A percentile compares a stretch with the other conserved stretches of the same genome.
phyloP scores from a whole-genome alignment of 768 basidiomycete species.

The Phanerochaete sordida region DNA sequence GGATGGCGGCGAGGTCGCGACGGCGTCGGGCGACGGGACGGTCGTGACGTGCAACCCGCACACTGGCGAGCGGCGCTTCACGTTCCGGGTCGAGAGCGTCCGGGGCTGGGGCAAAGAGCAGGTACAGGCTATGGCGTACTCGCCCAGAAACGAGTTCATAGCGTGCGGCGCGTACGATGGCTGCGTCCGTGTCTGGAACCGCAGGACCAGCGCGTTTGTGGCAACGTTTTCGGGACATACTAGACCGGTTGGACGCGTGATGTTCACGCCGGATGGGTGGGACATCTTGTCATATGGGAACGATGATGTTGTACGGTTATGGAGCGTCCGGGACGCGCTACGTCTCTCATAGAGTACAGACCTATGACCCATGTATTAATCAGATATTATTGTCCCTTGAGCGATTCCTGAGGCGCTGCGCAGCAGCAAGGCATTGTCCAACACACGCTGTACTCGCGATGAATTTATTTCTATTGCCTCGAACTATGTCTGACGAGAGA shows the following conservation, averaged over 20 bases:
- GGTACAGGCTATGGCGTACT: conserved; percentile 11
- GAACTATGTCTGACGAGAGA: too few relatives aligned
- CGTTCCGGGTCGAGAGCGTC: background rate
- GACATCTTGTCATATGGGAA: conserved; percentile 40
- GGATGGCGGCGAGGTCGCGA: conserved; percentile 39
- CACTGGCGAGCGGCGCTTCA: conserved; percentile 11
- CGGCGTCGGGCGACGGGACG: conserved; percentile 33
- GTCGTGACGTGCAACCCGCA: conserved; percentile 15
- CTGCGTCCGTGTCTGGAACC: conserved; percentile 14
- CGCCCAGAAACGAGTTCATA: conserved; percentile 14
- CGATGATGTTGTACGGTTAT: conserved; percentile 25
- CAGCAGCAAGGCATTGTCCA: too few relatives aligned
- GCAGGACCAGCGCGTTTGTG: conserved; percentile 4
- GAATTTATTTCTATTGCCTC: too few relatives aligned
- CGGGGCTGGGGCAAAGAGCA: too few relatives aligned
- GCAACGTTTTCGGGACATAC: conserved; percentile 17
- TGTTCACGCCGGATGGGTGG: conserved; percentile 40
- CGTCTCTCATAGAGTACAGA: too few relatives aligned
- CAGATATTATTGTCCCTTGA: too few relatives aligned
- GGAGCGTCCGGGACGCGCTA: too few relatives aligned
- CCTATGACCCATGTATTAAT: too few relatives aligned
- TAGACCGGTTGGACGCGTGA: conserved; percentile 29
- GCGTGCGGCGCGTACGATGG: conserved; percentile 19
- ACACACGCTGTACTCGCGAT: too few relatives aligned
- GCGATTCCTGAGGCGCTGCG: too few relatives aligned